Percentiles rank a stretch among this genome's conserved stretches.
Conservation (phyloP, 106 monocot genomes). For the Acorus calamus region DNA sequence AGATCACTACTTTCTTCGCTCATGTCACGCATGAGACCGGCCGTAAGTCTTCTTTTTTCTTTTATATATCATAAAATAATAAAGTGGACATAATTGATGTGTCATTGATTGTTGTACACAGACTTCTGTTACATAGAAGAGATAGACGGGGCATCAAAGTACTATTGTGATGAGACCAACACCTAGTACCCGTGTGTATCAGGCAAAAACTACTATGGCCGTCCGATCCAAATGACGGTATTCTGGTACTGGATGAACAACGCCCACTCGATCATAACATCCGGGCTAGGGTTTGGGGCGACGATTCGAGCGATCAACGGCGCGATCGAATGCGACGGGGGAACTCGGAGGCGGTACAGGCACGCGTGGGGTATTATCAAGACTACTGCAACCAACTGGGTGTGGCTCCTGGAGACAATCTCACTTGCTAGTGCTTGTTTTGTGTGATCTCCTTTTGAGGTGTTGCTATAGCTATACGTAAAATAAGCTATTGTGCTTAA, state of each 20-base stretch:
- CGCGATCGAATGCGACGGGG: conserved; percentile 35
- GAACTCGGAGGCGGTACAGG: conserved; percentile 5
- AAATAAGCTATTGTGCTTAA: too few relatives aligned
- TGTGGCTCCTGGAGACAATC: conserved; percentile 43
- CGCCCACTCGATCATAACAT: conserved; percentile 17
- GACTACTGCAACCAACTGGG: conserved; percentile 41
- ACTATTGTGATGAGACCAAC: conserved; percentile 27
- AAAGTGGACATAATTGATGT: too few relatives aligned
- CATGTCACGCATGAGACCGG: conserved; percentile 47
- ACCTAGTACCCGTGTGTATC: conserved; percentile 32
- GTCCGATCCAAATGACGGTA: conserved; percentile 46
- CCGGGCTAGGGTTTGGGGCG: conserved; percentile 46
- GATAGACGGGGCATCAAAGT: conserved; percentile 21
- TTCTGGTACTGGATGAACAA: conserved; percentile 56
- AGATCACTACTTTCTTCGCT: conserved; percentile 53
- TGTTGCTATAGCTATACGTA: too few relatives aligned
- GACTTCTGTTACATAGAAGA: conserved; percentile 49
- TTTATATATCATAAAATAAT: background rate
- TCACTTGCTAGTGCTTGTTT: conserved; percentile 26
- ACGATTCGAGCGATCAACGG: conserved; percentile 52
- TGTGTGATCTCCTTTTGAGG: too few relatives aligned
- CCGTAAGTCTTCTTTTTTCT: conserved; percentile 15
- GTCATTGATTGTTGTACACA: background rate
- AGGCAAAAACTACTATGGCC: conserved; percentile 42
- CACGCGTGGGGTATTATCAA: conserved; percentile 31